Evolutionary conservation across 768 basidiomycete species (phyloP), one percentile per base, ranked within the genome.

Genomic region (Brasilioporus rufonigricans): DNA sequence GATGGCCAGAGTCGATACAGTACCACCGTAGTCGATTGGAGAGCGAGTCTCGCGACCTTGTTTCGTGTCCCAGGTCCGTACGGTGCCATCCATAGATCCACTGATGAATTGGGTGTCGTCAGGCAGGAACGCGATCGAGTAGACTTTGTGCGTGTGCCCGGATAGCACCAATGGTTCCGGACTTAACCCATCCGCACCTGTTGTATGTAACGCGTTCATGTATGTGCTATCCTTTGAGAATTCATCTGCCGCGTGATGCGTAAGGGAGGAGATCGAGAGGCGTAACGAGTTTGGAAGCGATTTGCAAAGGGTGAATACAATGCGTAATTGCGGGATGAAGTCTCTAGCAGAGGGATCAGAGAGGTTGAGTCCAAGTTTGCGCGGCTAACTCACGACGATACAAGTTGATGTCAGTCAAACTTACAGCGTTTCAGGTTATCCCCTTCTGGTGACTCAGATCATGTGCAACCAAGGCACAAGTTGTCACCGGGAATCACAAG

Each of bases 101-200:
- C 52, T 58, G 31, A 58, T 4, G 18, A 57, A 40, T 21, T 51
- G 52, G 26, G 24, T 29, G 10, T 48, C 26, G 16, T 54, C 52
- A 2, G 49, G 49, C 11, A 49, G 29, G 40, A 55, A 59, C 10
- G 43, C 50, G 27, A 55, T 19, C 36, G 50, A 48, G 32, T 48
- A 29, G 38, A 55, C 58, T 19, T 8, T n/a, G 35, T 36, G 18
- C 4, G 19, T 40, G 40, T 59, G 57, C 5, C 59, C 49, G 11
- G 44, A 23, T n/a, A 50, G 45, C 8, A 57, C 31, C 13, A 27
- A 9, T 24, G 45, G 36, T 10, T 44, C 31, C 2, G 18, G 18
- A 19, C 5, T 27, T 7, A 39, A 18, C 5, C 21, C 47, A 14
- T n/a, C 8, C 11, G 38, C n/a, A 12, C 16, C 5, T n/a, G 18